Evolutionary conservation across 192 early-diverging fungal genomes (phyloP), one percentile per base, ranked within the genome.

Genomic region (Glomus cerebriforme): DNA sequence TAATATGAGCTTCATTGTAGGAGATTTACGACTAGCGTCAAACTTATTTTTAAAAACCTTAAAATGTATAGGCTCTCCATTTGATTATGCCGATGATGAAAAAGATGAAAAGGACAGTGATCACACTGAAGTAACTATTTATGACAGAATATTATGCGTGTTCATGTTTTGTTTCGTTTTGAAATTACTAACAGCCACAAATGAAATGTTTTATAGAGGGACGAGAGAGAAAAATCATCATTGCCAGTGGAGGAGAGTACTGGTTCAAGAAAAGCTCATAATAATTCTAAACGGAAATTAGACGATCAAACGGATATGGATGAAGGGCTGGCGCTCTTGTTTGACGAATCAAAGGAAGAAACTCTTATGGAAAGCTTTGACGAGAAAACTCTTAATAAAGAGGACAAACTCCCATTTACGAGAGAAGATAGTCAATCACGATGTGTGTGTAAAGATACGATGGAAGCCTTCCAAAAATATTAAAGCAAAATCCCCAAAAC

Each of bases 71-170:
- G 59, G 59, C 26, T 62, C 59, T 10, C 59, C 26, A 27, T 2
- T 62, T 62, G 59, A 62, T 62, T 62, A 62, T 62, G 2, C 26
- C 2, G 59, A 6, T 62, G 59, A 27, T 62, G 59, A 62, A 62
- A 62, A 62, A 62, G 59, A 62, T 62, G 59, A 62, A 62, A 62
- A 62, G 59, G 59, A 62, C 26, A 9, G 59, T 62, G 59, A 62
- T 62, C 26, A 62, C 59, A 62, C 59, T 62, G 59, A 62, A 62
- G 59, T 62, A 62, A 62, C 10, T 62, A 62, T 62, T 62, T 62
- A 62, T 62, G 37, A 62, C 59, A 62, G 59, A 62, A 27, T 62
- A 62, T 62, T 62, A 9, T 62, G 59, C 26, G 59, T 27, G 37
- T 39, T 39, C 37, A 39, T 39, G 37, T 39, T 24, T 62, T 62